Base-by-base conservation (phyloP, 2,329 filamentous ascomycete species). In the Penicillium corylophilum region DNA sequence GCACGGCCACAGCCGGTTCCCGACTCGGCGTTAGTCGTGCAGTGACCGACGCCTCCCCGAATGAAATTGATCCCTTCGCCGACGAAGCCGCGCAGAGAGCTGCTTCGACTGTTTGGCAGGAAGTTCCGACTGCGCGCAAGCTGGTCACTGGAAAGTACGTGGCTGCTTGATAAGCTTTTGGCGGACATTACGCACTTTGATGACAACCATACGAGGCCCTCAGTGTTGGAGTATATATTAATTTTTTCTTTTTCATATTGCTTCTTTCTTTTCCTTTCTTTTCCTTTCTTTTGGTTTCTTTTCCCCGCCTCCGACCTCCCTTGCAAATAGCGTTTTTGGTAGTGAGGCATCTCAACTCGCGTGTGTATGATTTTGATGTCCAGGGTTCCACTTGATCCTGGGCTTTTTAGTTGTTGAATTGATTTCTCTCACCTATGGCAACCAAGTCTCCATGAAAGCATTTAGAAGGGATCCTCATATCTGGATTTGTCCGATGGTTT, bases 101-200 rank as follows among this genome's bases (percentile, higher is more conserved):
- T 62, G 72, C 54, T 28, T 60, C 58, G 6, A 58, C 60, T 62
- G 72, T 54, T 28, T 95, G 90, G 90, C 80, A 81, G 24, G 81
- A 84, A 36, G 81, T 95, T 33, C 82, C 84, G 10, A 77, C 82
- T 5, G 74, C 79, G 48, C 83, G 82, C 71, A 92, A 86, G 73
- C 69, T 94, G 59, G 79, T 88, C 22, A 86, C 83, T 65, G 90
- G 89, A 42, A 88, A 86, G 72, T 95, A 94, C 70, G 83, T 89
- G 63, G 82, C 83, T 48, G 62, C 66, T 47, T 77, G 58, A 31
- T 28, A 41, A 18, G 18, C 44, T 36, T 41, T 29, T 29, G 31
- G 26, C 26, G 46, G 48, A 15, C 5, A 49, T 38, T 20, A n/a
- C 31, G 20, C 16, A 35, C 40, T 41, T 28, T 28, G 26, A 28